Percentiles rank a stretch among this genome's conserved stretches.
Evolutionary conservation across 139 green algal species (phyloP).

Genomic region (Mesotaenium endlicherianum): DNA sequence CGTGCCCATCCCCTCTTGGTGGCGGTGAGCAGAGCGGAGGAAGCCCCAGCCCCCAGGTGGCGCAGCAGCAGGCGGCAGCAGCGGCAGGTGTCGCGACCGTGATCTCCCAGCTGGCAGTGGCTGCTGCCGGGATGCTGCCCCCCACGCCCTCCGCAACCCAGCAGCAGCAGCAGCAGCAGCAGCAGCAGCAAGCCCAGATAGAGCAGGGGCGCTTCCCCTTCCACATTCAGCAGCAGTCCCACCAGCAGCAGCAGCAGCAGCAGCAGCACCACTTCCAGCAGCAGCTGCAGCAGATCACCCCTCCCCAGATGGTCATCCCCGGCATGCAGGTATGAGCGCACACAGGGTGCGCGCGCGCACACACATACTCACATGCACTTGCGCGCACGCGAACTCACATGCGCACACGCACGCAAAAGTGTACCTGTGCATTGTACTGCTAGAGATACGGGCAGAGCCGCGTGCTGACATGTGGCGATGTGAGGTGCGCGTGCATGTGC

Average conservation of each 20-base stretch:
- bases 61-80: conserved; percentile 24
- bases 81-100: conserved; percentile 13
- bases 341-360: neutral
- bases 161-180: conserved; percentile 26
- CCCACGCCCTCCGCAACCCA: neutral
- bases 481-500: no score
- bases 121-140: conserved; percentile 32
- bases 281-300: neutral
- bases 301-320: no score
- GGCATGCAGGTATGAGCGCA: neutral
- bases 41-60: neutral
- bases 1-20: neutral
- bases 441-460: no score
- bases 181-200: neutral
- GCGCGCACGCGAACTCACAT: neutral
- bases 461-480: no score
- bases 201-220: neutral
- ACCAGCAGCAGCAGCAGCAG: neutral
- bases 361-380: neutral
- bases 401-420: neutral
- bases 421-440: no score
- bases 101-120: conserved; percentile 31
- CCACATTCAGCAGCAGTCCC: neutral
- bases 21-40: neutral
- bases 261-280: neutral